Evolutionary conservation across 2,329 filamentous ascomycete genomes (phyloP).

Genomic region (Scytalidium sp.): DNA sequence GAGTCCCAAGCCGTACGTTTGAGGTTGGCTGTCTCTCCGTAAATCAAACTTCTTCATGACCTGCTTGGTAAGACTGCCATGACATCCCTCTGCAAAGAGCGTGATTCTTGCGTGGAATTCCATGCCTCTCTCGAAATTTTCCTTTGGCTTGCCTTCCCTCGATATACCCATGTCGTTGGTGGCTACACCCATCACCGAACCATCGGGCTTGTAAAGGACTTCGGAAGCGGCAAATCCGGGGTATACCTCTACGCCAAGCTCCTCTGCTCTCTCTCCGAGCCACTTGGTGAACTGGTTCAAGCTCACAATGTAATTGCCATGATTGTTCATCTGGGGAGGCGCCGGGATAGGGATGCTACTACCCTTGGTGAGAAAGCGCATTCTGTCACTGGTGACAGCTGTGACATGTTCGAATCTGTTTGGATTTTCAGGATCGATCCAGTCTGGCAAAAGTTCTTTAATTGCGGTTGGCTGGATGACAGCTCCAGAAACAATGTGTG

Average conservation of each 20-base stretch:
- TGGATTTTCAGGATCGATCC: slow-evolving; percentile 85
- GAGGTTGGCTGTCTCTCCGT: slow-evolving; percentile 81
- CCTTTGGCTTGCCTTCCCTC: slow-evolving; percentile 79
- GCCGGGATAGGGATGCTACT: slow-evolving; percentile 76
- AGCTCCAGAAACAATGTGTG: slow-evolving; percentile 93
- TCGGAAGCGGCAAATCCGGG: slow-evolving; percentile 94
- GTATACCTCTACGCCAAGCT: slow-evolving; percentile 93
- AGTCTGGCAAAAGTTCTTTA: slow-evolving; percentile 88
- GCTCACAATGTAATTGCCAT: slow-evolving; percentile 96
- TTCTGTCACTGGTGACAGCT: slow-evolving; percentile 77
- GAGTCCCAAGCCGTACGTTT: slow-evolving; percentile 91
- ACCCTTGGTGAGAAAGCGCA: slow-evolving; percentile 90
- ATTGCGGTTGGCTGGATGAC: slow-evolving; percentile 88
- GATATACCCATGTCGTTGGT: slow-evolving; percentile 91
- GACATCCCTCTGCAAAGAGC: slow-evolving; percentile 90
- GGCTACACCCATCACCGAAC: slow-evolving; percentile 87
- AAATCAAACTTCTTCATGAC: slow-evolving; percentile 93
- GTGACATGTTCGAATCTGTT: slow-evolving; percentile 86
- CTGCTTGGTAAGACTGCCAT: slow-evolving; percentile 93
- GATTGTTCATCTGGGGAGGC: slow-evolving; percentile 96
- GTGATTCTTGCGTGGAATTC: slow-evolving; percentile 94
- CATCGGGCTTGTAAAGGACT: slow-evolving; percentile 81
- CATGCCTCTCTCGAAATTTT: slow-evolving; percentile 94
- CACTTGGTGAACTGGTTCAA: slow-evolving; percentile 94
- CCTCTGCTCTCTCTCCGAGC: slow-evolving; percentile 95